Percentiles rank a stretch among this genome's conserved stretches.
phyloP scores from a whole-genome alignment of 2,329 filamentous ascomycete genomes.

The Phyllosticta paracitricarpa region DNA sequence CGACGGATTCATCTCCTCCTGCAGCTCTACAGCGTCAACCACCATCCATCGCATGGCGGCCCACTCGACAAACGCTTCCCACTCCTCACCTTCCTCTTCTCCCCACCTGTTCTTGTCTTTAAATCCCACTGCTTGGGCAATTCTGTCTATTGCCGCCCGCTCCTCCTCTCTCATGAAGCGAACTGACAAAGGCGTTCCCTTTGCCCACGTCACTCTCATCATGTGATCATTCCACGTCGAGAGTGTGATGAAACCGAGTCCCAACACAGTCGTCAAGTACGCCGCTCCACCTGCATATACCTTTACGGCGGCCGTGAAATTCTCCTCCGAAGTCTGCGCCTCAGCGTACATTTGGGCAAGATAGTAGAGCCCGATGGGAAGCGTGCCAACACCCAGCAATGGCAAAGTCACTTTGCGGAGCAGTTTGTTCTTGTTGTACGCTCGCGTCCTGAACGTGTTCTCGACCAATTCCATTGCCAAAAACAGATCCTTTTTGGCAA shows the following conservation, averaged over 20 bases:
- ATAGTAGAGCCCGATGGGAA: conserved; percentile 60
- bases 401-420: conserved; percentile 55
- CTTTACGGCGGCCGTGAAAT: conserved; percentile 61
- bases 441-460: conserved; percentile 54
- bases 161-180: conserved; percentile 88
- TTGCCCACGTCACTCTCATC: conserved; percentile 82
- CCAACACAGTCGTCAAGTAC: conserved; percentile 72
- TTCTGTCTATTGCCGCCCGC: conserved; percentile 71
- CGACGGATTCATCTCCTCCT: conserved; percentile 76
- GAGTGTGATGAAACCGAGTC: conserved; percentile 72
- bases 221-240: conserved; percentile 91
- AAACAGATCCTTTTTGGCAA: conserved; percentile 66
- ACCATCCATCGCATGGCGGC: conserved; percentile 78
- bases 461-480: conserved; percentile 69
- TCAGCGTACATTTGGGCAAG: conserved; percentile 57
- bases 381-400: conserved; percentile 42
- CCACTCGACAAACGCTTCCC: conserved; percentile 77
- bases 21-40: conserved; percentile 76
- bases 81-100: conserved; percentile 84
- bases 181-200: conserved; percentile 67
- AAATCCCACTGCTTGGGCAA: conserved; percentile 88
- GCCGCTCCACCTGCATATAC: conserved; percentile 72
- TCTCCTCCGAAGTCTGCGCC: conserved; percentile 68
- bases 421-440: conserved; percentile 59
- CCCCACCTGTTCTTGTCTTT: conserved; percentile 68